Base-by-base conservation (phyloP, 208 protist genomes). In the Crithidia bombi region DNA sequence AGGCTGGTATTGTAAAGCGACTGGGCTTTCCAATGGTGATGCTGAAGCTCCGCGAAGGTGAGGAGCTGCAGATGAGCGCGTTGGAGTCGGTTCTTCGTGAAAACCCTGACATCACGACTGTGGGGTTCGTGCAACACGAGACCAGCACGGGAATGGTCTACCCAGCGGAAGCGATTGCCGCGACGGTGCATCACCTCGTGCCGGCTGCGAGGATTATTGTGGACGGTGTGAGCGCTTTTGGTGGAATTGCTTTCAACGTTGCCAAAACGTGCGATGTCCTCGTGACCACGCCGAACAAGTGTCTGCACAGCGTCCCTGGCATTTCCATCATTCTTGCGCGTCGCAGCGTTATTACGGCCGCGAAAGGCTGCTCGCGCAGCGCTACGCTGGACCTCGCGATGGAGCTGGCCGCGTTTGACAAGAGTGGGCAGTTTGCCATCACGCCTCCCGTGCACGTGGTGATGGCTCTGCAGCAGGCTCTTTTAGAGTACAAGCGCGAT, bases 101-200 rank as follows among this genome's bases (percentile, higher is more conserved):
- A 7, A 79, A 95, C 64, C 76, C 79, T 2, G 79, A 91, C 65
- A 68, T 91, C 54, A 88, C 85, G 19, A 90, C 78, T 9, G 89
- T 97, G 28, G 87, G 85, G 6, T 85, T 87, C 32, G 90, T 97
- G 15, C 91, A 95, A 67, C 86, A 92, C 75, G 93, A 97, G 66
- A 96, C 93, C 0, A 96, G 87, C 72, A 94, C 86, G 39, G 93
- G 93, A 25, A 89, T 97, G 79, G 76, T 97, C 15, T 96, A 97
- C 68, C 90, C 90, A 21, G 86, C 86, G 11, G 79, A 85, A 43
- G 36, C 77, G 52, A 87, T 97, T 50, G 79, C 72, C 36, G 62
- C 49, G 9, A 72, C 82, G 23, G 86, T 95, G 36, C 81, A 68
- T 28, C 61, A 81, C 58, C 12, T 70, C 35, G 36, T 82, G 17